Evolutionary conservation across 1,284 basidiomycete genomes (phyloP).

Genomic region (Uromyces viciae-fabae): DNA sequence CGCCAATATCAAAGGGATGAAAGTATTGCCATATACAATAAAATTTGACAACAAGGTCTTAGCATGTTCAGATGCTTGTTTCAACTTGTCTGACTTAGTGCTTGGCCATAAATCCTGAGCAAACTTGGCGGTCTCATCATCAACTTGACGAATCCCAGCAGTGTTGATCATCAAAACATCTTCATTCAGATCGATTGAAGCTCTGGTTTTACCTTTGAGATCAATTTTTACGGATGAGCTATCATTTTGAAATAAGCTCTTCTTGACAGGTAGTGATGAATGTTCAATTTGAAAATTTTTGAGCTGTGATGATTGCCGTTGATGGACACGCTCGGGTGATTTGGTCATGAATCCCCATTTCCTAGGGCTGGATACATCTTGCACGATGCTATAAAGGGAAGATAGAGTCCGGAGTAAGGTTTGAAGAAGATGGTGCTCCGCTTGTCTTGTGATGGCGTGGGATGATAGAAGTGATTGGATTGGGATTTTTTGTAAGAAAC

Average conservation of each 20-base stretch:
- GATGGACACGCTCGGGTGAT: slow-evolving; percentile 42
- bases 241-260: neutral
- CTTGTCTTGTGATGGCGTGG: neutral
- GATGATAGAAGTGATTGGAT: slow-evolving; percentile 27
- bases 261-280: neutral
- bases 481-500: slow-evolving; percentile 7
- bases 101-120: slow-evolving; percentile 23
- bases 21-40: neutral
- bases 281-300: neutral
- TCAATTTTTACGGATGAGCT: neutral
- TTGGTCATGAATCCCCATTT: slow-evolving; percentile 45
- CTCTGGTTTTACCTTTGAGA: slow-evolving; percentile 35
- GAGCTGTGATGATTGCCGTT: neutral
- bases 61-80: slow-evolving; percentile 35
- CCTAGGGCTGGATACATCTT: slow-evolving; percentile 35
- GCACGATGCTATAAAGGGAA: slow-evolving; percentile 35
- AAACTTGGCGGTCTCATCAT: slow-evolving; percentile 3
- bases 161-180: neutral
- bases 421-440: slow-evolving; percentile 32
- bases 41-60: slow-evolving; percentile 13
- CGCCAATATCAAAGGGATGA: slow-evolving; percentile 14
- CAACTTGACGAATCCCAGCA: neutral
- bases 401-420: slow-evolving; percentile 40
- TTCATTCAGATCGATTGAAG: neutral
- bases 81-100: slow-evolving; percentile 31